Evolutionary conservation across 768 basidiomycete genomes (phyloP).

Genomic region (Podaxis mareebaensis): DNA sequence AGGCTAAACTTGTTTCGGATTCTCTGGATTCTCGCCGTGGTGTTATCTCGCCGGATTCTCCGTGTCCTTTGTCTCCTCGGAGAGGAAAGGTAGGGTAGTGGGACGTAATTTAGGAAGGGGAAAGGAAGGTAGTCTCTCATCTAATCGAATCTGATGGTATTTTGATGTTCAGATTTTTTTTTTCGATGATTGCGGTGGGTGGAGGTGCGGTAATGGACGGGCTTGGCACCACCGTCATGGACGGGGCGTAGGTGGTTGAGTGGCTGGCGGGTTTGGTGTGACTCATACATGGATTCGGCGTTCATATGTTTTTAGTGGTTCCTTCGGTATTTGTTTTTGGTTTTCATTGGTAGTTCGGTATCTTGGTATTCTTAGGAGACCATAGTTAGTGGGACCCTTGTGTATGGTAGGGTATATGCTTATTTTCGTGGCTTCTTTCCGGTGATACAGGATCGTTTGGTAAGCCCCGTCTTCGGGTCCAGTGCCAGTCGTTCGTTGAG

Average conservation of each 20-base stretch:
- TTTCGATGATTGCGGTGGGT: too few relatives aligned
- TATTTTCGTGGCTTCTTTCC: neutral
- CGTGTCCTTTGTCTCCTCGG: neutral
- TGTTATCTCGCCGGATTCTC: neutral
- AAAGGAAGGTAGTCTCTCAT: constrained; percentile 48
- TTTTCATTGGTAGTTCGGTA: neutral
- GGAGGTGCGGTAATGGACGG: too few relatives aligned
- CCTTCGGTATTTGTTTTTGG: neutral
- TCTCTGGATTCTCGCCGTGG: neutral
- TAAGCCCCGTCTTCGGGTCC: neutral
- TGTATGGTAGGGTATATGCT: neutral
- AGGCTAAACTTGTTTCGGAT: neutral
- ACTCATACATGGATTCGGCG: neutral
- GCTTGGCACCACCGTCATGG: too few relatives aligned
- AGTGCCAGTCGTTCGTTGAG: neutral
- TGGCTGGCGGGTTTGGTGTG: neutral
- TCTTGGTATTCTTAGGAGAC: neutral
- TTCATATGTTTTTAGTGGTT: neutral
- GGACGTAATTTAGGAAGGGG: constrained; percentile 7
- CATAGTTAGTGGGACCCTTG: neutral
- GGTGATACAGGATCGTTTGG: neutral
- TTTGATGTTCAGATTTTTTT: too few relatives aligned
- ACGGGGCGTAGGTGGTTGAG: neutral
- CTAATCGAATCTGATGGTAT: neutral
- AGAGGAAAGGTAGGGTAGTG: constrained; percentile 27